Conservation (phyloP, 2,329 filamentous ascomycete species). For the Beauveria asiatica region DNA sequence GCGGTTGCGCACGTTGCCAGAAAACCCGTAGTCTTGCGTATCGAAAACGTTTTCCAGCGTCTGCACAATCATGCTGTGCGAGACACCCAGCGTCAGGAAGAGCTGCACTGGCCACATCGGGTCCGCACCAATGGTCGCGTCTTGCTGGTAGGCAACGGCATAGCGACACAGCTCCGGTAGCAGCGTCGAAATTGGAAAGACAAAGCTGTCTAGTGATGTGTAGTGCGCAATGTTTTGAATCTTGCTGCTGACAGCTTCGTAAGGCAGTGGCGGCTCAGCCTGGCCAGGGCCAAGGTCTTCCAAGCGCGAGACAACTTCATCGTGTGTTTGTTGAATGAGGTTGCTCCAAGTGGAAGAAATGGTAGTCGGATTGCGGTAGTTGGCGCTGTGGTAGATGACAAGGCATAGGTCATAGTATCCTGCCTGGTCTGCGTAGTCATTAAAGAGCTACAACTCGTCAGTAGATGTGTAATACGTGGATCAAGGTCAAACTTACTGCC, state of each 20-base stretch:
- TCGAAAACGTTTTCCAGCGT: constrained; percentile 50
- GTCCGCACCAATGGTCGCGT: constrained; percentile 48
- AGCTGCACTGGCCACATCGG: constrained; percentile 49
- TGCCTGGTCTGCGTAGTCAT: constrained; percentile 81
- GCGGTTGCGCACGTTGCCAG: constrained; percentile 37
- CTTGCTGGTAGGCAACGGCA: constrained; percentile 49
- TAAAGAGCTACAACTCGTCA: constrained; percentile 61
- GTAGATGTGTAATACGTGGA: neutral
- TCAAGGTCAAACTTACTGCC: constrained; percentile 47
- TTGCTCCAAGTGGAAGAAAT: constrained; percentile 80
- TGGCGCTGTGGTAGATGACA: constrained; percentile 82
- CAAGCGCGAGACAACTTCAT: constrained; percentile 38
- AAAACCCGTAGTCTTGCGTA: constrained; percentile 51
- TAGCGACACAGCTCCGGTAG: constrained; percentile 57
- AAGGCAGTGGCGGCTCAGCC: constrained; percentile 45
- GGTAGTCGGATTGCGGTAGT: constrained; percentile 80
- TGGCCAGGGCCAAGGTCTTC: constrained; percentile 33
- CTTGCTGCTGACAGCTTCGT: constrained; percentile 59
- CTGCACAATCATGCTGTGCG: constrained; percentile 46
- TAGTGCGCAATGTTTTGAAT: constrained; percentile 58
- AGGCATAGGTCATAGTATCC: constrained; percentile 92
- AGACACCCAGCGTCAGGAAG: constrained; percentile 47
- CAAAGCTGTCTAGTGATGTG: constrained; percentile 55
- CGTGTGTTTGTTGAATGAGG: constrained; percentile 65
- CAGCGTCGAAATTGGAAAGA: constrained; percentile 54